phyloP scores from a whole-genome alignment of 371 early-diverging fungal genomes.

The Furculomyces boomerangus region DNA sequence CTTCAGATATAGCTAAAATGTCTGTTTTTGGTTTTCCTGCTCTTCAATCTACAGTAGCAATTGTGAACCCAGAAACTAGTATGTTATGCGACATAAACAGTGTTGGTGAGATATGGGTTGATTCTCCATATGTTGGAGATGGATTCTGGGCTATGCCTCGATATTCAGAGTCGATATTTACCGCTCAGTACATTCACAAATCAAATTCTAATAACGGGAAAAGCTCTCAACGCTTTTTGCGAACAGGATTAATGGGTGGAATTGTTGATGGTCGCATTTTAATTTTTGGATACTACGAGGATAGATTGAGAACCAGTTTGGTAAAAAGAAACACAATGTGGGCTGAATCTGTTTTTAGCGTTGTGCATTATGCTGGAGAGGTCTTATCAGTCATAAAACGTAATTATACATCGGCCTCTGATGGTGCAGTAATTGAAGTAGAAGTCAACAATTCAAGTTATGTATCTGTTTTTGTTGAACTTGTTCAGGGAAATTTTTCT shows the following conservation, averaged over 20 bases:
- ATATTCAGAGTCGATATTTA: constrained; percentile 50
- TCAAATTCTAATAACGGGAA: constrained; percentile 25
- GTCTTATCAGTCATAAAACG: constrained; percentile 10
- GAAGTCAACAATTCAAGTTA: constrained; percentile 37
- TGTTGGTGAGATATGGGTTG: constrained; percentile 75
- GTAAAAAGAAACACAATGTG: constrained; percentile 23
- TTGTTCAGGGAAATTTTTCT: constrained; percentile 20
- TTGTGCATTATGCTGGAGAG: constrained; percentile 19
- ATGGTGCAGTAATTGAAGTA: constrained; percentile 40
- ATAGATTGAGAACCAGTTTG: constrained; percentile 28
- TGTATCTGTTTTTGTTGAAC: constrained; percentile 50
- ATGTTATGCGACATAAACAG: constrained; percentile 50
- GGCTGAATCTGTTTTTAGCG: background rate
- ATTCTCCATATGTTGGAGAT: constrained; percentile 48
- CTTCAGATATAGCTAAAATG: constrained; percentile 11
- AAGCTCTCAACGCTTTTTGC: constrained; percentile 35
- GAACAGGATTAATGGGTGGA: constrained; percentile 64
- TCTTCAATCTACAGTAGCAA: constrained; percentile 33
- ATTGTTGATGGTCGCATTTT: constrained; percentile 49
- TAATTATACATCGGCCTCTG: constrained; percentile 10
- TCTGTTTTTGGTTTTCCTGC: constrained; percentile 19
- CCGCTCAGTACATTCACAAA: constrained; percentile 32
- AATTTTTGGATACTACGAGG: constrained; percentile 55
- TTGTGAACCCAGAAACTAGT: constrained; percentile 65
- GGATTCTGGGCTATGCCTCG: constrained; percentile 67